Conservation (phyloP, 805 yeast genomes). For the Suhomyces canberraensis region DNA sequence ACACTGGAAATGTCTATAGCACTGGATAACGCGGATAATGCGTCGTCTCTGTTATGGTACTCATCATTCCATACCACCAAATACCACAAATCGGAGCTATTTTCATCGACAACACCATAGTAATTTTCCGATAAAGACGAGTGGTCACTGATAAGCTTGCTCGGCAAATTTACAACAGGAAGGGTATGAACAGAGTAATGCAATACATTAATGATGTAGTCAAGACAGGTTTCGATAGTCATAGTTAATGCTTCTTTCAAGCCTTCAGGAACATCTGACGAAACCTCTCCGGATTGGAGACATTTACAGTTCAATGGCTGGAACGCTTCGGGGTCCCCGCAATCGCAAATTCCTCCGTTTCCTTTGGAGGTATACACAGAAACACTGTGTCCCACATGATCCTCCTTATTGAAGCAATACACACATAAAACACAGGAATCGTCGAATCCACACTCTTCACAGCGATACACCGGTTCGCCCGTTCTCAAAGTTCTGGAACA, state of each 20-base stretch:
- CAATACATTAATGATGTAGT: conserved; percentile 43
- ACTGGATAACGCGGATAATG: conserved; percentile 43
- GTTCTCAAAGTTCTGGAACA: conserved; percentile 62
- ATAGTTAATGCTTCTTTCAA: conserved; percentile 17
- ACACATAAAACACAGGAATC: conserved; percentile 76
- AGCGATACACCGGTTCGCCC: conserved; percentile 69
- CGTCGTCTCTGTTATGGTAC: conserved; percentile 58
- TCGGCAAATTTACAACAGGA: conserved; percentile 33
- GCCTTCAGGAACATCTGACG: conserved; percentile 8
- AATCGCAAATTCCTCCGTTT: conserved; percentile 64
- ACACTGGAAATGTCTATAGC: conserved; percentile 25
- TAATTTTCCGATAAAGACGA: conserved; percentile 28
- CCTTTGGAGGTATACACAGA: conserved; percentile 48
- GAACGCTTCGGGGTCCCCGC: conserved; percentile 73
- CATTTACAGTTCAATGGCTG: conserved; percentile 50
- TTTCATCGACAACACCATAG: conserved; percentile 34
- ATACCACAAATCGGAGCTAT: conserved; percentile 35
- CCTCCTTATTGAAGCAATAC: conserved; percentile 66
- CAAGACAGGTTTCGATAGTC: conserved; percentile 35
- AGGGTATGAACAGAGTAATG: conserved; percentile 37
- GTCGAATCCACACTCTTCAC: conserved; percentile 75
- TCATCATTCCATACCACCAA: conserved; percentile 79
- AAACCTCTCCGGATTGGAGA: conserved; percentile 8
- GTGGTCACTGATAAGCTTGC: conserved; percentile 24
- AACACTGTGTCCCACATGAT: conserved; percentile 67